These are phyloP conservation scores for Panicum hallii DNA, from an alignment of 202 grass and related monocot genomes.

Conservation along the genomic window DNA sequence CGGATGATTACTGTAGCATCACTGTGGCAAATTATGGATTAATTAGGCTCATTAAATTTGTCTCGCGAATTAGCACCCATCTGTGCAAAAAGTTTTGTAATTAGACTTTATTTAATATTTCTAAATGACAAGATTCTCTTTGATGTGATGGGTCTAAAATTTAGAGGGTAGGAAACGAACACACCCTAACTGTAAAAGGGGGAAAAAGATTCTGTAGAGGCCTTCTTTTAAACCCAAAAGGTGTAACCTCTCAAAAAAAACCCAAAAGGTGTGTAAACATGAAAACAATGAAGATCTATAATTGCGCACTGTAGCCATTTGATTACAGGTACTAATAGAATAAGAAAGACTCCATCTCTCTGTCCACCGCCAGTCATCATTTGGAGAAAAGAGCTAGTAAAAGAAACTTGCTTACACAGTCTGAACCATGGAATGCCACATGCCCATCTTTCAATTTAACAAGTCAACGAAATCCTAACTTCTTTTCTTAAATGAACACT, in stretches of 20 bases:
- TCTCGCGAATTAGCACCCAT: too few species aligned
- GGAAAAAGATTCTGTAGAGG: not conserved
- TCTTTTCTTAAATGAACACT: not conserved
- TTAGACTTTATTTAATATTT: too few species aligned
- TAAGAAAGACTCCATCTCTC: constrained; percentile 7
- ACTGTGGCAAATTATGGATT: too few species aligned
- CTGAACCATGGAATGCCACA: too few species aligned
- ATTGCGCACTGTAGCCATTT: not conserved
- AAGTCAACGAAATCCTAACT: not conserved
- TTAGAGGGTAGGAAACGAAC: too few species aligned
- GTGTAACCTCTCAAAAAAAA: not conserved
- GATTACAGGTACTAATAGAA: not conserved
- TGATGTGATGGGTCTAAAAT: too few species aligned
- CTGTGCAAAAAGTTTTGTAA: too few species aligned
- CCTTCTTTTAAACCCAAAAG: not conserved
- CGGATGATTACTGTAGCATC: too few species aligned
- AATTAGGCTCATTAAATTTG: too few species aligned
- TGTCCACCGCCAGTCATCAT: not conserved
- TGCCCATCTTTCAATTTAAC: not conserved
- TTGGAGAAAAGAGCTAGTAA: not conserved
- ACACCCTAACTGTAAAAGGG: not conserved
- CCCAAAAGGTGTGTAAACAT: not conserved
- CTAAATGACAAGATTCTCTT: too few species aligned
- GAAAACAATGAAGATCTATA: not conserved
- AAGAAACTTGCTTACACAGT: not conserved